phyloP scores from a whole-genome alignment of 495 filamentous ascomycete species.

The Parathielavia appendiculata region DNA sequence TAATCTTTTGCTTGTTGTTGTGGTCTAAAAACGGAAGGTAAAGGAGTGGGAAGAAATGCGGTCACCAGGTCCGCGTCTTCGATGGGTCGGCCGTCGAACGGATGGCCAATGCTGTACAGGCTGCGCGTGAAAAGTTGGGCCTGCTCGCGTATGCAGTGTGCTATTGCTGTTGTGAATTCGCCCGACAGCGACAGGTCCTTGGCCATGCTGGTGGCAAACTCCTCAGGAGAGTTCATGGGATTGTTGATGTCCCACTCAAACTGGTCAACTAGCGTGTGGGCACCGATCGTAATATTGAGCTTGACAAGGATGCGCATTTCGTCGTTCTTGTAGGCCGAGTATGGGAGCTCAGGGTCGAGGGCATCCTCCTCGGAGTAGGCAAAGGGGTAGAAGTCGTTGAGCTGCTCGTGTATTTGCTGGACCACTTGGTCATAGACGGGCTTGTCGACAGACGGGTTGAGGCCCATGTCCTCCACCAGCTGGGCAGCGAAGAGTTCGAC shows the following conservation, averaged over 20 bases:
- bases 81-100: constrained; percentile 88
- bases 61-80: constrained; percentile 83
- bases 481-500: constrained; percentile 79
- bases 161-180: constrained; percentile 95
- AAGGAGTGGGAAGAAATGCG: constrained; percentile 79
- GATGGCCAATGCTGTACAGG: constrained; percentile 86
- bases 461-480: constrained; percentile 83
- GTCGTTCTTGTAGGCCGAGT: constrained; percentile 93
- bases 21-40: constrained; percentile 77
- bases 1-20: constrained; percentile 89
- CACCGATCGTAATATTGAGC: constrained; percentile 95
- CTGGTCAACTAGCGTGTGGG: constrained; percentile 90
- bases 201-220: constrained; percentile 85
- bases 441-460: constrained; percentile 59
- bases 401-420: constrained; percentile 79
- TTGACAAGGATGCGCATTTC: constrained; percentile 96
- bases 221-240: constrained; percentile 83
- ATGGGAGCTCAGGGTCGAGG: constrained; percentile 83
- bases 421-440: constrained; percentile 72
- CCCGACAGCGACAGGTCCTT: constrained; percentile 87
- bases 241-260: constrained; percentile 99
- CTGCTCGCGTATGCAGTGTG: constrained; percentile 94
- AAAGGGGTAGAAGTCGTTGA: constrained; percentile 88
- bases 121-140: constrained; percentile 89
- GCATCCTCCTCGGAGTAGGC: constrained; percentile 84